phyloP scores from a whole-genome alignment of 805 yeast genomes.

The Jamesozyma hellenica region DNA sequence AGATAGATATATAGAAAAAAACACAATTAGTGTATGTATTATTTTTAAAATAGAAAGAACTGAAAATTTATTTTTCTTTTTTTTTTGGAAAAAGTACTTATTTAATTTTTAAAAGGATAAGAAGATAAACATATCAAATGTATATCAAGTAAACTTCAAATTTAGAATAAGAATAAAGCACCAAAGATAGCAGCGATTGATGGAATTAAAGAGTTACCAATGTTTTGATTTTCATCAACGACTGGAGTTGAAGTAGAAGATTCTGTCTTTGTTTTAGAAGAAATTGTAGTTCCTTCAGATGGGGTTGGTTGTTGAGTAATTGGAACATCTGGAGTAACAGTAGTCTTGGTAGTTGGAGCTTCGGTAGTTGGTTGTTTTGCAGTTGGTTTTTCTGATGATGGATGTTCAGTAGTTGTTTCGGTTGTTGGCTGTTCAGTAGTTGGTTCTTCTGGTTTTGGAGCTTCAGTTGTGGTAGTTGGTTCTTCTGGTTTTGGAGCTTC shows the following conservation, averaged over 20 bases:
- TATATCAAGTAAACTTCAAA: not conserved
- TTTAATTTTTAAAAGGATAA: too few species aligned
- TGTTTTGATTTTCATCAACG: slow-evolving; percentile 1
- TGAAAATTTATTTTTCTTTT: too few species aligned
- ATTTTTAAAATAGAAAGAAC: too few species aligned
- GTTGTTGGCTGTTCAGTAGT: not conserved
- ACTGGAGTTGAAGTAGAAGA: not conserved
- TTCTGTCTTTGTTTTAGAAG: not conserved
- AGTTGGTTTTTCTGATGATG: too few species aligned
- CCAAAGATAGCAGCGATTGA: slow-evolving; percentile 8
- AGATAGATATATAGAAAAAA: too few species aligned
- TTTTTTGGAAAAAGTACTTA: too few species aligned
- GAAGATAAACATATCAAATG: not conserved
- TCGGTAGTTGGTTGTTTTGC: not conserved
- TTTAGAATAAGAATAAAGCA: slow-evolving; percentile 8
- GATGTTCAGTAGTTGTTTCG: not conserved
- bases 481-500: too few species aligned
- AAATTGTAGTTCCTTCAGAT: not conserved
- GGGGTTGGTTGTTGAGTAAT: not conserved
- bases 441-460: too few species aligned
- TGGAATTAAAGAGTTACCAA: slow-evolving; percentile 6
- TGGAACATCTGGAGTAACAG: slow-evolving; percentile 1
- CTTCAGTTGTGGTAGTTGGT: not conserved
- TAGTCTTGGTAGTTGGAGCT: not conserved
- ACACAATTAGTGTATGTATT: too few species aligned